A percentile compares a stretch with the other conserved stretches of the same genome.
These are phyloP conservation scores for Lentinula edodes DNA, from an alignment of 768 basidiomycete genomes.

Conservation along the genomic window DNA sequence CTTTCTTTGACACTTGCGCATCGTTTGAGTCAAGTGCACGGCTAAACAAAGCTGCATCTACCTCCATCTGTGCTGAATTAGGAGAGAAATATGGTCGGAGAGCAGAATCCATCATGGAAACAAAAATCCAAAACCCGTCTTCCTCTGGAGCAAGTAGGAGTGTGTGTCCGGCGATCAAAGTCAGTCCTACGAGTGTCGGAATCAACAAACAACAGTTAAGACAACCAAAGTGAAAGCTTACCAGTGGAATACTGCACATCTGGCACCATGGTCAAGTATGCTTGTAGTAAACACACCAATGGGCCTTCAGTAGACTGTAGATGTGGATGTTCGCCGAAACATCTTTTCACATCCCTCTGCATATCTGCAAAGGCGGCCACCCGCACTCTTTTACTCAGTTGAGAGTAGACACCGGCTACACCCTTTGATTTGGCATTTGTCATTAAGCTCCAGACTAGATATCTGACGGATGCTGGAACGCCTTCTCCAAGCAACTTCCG, in stretches of 20 bases:
- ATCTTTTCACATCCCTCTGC: constrained; percentile 48
- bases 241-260: constrained; percentile 68
- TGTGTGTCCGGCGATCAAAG: constrained; percentile 66
- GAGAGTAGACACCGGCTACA: constrained; percentile 63
- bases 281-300: constrained; percentile 55
- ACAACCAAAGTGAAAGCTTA: constrained; percentile 21
- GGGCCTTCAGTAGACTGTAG: constrained; percentile 53
- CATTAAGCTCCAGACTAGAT: constrained; percentile 78
- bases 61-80: constrained; percentile 58
- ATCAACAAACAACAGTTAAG: constrained; percentile 3
- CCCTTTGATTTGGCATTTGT: constrained; percentile 70
- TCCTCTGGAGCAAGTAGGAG: constrained; percentile 76
- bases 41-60: constrained; percentile 68
- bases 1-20: constrained; percentile 51
- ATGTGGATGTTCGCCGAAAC: constrained; percentile 55
- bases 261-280: constrained; percentile 82
- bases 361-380: constrained; percentile 49
- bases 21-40: constrained; percentile 66
- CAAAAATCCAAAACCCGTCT: constrained; percentile 88
- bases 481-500: constrained; percentile 69
- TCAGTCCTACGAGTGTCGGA: constrained; percentile 42
- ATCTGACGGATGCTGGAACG: constrained; percentile 79
- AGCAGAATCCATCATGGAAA: constrained; percentile 80
- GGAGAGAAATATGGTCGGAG: constrained; percentile 73
- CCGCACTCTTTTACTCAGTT: constrained; percentile 50